Conservation (phyloP, 2,329 filamentous ascomycete species). For the Trichoderma semiorbis region DNA sequence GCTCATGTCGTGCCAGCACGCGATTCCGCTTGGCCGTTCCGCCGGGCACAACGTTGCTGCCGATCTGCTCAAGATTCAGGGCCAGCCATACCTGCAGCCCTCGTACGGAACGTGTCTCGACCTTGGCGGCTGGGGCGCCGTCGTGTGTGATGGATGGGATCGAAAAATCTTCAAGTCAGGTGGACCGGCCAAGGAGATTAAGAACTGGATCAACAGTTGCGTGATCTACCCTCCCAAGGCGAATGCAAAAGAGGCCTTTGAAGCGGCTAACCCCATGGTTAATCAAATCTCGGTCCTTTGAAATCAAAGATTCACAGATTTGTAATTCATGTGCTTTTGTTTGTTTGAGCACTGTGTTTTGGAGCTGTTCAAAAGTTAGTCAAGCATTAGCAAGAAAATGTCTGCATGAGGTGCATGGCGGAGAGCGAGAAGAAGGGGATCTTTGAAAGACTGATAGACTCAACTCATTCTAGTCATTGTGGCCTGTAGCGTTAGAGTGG, state of each 20-base stretch:
- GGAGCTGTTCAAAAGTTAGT: background rate
- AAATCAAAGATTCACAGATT: background rate
- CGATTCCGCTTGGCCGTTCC: conserved; percentile 32
- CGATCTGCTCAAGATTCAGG: conserved; percentile 28
- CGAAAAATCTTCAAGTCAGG: conserved; percentile 27
- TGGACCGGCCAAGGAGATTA: conserved; percentile 32
- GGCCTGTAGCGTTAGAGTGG: background rate
- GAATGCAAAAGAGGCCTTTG: conserved; percentile 1
- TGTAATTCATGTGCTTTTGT: background rate
- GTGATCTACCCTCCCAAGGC: conserved; percentile 34
- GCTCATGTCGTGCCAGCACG: conserved; percentile 40
- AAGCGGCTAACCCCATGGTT: background rate
- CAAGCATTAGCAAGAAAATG: background rate
- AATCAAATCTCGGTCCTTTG: background rate
- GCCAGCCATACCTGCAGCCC: conserved; percentile 28
- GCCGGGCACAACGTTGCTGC: conserved; percentile 33
- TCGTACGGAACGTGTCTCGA: conserved; percentile 34
- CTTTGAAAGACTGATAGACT: background rate
- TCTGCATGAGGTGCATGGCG: background rate
- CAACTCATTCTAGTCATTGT: background rate
- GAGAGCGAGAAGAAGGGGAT: background rate
- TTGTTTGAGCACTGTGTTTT: background rate
- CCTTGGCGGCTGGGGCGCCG: conserved; percentile 30
- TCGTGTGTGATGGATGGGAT: conserved; percentile 32
- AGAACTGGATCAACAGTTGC: conserved; percentile 31